phyloP scores from a whole-genome alignment of 2,329 filamentous ascomycete genomes.

The Calonectria montana region DNA sequence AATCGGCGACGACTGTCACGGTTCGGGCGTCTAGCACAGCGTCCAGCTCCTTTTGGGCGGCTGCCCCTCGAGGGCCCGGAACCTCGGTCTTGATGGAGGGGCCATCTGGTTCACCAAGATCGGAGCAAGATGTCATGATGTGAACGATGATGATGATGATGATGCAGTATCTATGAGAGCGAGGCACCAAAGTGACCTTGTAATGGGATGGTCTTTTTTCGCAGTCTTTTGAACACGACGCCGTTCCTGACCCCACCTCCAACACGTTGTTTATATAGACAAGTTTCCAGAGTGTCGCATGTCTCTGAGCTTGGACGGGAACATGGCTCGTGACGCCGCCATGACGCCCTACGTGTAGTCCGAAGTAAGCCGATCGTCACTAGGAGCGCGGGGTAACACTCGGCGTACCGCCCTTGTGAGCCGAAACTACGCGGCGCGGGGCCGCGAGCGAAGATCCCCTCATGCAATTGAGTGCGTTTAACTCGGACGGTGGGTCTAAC shows the following conservation, averaged over 20 bases:
- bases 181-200: background rate
- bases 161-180: background rate
- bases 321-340: background rate
- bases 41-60: conserved; percentile 5
- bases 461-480: background rate
- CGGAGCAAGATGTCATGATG: conserved; percentile 7
- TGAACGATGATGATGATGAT: no score
- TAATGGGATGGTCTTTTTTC: background rate
- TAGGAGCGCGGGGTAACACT: conserved; percentile 1
- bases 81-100: conserved; percentile 15
- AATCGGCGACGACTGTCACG: conserved; percentile 12
- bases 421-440: conserved; percentile 8
- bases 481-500: background rate
- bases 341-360: conserved; percentile 8
- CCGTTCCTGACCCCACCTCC: background rate
- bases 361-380: conserved; percentile 12
- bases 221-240: background rate
- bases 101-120: conserved; percentile 6
- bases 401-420: background rate
- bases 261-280: background rate
- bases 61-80: conserved; percentile 2
- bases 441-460: background rate
- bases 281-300: background rate
- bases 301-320: background rate
- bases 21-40: conserved; percentile 5